Evolutionary conservation across 2,329 filamentous ascomycete genomes (phyloP).

Genomic region (Alternaria infectoria): DNA sequence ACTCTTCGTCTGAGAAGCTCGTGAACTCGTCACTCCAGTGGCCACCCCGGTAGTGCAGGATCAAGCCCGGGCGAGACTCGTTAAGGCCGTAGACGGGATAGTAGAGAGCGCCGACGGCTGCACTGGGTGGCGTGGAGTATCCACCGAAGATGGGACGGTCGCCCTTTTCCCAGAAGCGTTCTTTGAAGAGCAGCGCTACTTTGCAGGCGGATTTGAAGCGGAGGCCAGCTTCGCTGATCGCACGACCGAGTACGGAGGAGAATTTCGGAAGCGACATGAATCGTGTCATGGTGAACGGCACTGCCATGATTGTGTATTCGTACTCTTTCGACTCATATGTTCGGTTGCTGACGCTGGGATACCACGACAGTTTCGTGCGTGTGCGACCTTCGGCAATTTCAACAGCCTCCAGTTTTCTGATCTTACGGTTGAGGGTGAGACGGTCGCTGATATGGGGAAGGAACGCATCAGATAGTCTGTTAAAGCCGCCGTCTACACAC

Average conservation of each 20-base stretch:
- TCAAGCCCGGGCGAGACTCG: not conserved
- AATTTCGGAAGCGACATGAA: conserved; percentile 1
- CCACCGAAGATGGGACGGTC: not conserved
- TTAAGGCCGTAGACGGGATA: not conserved
- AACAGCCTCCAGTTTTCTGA: not conserved
- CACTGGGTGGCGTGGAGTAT: not conserved
- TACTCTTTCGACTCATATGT: not conserved
- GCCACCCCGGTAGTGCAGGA: not conserved
- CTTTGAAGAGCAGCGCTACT: not conserved
- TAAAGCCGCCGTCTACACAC: not conserved
- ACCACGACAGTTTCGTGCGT: not conserved
- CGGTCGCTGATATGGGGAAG: not conserved
- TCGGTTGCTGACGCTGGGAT: not conserved
- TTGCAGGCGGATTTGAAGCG: not conserved
- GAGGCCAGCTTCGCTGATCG: not conserved
- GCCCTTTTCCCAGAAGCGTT: not conserved
- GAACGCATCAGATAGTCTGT: not conserved
- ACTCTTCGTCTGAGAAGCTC: not conserved
- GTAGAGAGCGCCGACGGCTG: not conserved
- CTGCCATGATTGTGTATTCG: conserved; percentile 2
- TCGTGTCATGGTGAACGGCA: conserved; percentile 3
- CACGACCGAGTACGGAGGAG: conserved; percentile 3
- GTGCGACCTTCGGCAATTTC: not conserved
- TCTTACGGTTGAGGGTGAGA: not conserved
- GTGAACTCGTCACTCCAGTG: not conserved